A percentile compares a stretch with the other conserved stretches of the same genome.
Evolutionary conservation across 257 asterid genomes (phyloP).

Genomic region (Henckelia pumila): DNA sequence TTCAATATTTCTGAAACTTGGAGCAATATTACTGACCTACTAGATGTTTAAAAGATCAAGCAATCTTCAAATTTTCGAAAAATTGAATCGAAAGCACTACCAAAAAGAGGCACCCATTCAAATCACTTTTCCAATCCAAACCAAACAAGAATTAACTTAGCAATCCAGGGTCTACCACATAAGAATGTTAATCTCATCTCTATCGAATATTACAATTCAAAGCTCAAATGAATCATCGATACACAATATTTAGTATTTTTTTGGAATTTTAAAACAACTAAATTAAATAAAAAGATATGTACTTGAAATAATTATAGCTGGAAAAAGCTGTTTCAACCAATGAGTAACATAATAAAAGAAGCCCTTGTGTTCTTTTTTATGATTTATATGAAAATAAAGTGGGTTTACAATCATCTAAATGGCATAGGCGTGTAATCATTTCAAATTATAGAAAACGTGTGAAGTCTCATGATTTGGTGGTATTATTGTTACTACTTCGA

Average conservation of each 20-base stretch:
- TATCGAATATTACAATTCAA: too few relatives aligned
- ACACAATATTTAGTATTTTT: too few relatives aligned
- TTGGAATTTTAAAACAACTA: too few relatives aligned
- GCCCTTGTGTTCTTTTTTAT: not conserved
- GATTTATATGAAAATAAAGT: constrained; percentile 11
- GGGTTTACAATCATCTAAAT: constrained; percentile 19
- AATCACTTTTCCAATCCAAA: not conserved
- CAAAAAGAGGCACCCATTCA: not conserved
- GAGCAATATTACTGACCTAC: not conserved
- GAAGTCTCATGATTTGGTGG: constrained; percentile 29
- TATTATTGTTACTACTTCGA: not conserved
- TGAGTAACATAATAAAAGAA: too few relatives aligned
- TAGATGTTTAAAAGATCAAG: not conserved
- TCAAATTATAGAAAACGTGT: constrained; percentile 27
- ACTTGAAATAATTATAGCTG: too few relatives aligned
- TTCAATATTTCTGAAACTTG: not conserved
- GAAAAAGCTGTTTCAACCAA: too few relatives aligned
- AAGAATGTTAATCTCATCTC: too few relatives aligned
- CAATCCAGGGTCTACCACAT: not conserved
- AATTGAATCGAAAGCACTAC: not conserved
- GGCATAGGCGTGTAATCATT: constrained; percentile 20
- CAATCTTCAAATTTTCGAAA: not conserved
- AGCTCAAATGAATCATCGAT: too few relatives aligned
- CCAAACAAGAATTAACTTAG: not conserved
- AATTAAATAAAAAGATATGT: too few relatives aligned